Evolutionary conservation across 176 grass and related monocot genomes (phyloP).

Genomic region (Eragrostis nindensis): DNA sequence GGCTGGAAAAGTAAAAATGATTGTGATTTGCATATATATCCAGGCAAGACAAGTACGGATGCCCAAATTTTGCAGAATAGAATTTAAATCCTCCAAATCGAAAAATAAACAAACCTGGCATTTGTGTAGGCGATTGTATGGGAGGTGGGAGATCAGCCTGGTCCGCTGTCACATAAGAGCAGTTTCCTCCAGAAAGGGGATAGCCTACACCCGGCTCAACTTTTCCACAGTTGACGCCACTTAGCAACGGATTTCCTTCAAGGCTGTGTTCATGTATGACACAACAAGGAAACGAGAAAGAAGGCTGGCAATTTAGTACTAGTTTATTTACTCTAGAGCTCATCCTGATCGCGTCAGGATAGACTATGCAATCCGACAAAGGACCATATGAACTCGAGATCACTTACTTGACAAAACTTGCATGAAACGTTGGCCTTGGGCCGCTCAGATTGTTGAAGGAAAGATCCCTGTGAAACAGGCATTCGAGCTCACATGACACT

Average conservation of each 20-base stretch:
- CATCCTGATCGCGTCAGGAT: neutral
- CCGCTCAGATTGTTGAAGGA: conserved; percentile 90
- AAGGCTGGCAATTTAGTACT: conserved; percentile 9
- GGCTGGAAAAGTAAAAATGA: conserved; percentile 40
- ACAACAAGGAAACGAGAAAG: conserved; percentile 14
- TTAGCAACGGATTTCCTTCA: conserved; percentile 63
- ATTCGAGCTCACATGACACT: conserved; percentile 14
- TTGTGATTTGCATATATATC: conserved; percentile 6
- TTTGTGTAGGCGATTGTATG: conserved; percentile 18
- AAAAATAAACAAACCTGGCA: neutral
- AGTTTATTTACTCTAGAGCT: neutral
- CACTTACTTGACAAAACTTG: conserved; percentile 37
- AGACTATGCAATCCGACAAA: neutral
- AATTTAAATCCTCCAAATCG: neutral
- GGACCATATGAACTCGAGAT: conserved; percentile 39
- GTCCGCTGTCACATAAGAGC: conserved; percentile 32
- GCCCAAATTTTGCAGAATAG: neutral
- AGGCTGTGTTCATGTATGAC: conserved; percentile 55
- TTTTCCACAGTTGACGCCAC: conserved; percentile 24
- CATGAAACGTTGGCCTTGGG: conserved; percentile 33
- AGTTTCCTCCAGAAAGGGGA: conserved; percentile 23
- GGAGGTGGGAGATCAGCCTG: conserved; percentile 27
- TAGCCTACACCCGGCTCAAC: neutral
- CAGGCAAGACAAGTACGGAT: neutral
- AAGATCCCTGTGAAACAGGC: conserved; percentile 60